These are phyloP conservation scores for Arthroderma sp. DNA, from an alignment of 2,329 filamentous ascomycete genomes.

Conservation along the genomic window DNA sequence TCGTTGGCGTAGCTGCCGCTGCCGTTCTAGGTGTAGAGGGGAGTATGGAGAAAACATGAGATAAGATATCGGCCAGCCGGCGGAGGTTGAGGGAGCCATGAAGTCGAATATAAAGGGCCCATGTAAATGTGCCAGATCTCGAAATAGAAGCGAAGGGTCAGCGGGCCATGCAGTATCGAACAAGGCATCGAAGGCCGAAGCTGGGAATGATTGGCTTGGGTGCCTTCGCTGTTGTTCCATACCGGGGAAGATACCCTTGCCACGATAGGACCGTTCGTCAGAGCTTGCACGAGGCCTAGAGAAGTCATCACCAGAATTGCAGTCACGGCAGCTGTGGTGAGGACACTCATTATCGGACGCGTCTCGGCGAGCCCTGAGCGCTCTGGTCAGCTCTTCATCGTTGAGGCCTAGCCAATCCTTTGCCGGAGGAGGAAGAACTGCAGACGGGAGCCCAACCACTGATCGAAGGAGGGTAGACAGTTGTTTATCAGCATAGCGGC, in stretches of 20 bases:
- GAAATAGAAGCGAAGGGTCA: slow-evolving; percentile 22
- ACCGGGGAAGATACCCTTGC: background rate
- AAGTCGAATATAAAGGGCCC: slow-evolving; percentile 24
- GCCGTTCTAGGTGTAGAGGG: slow-evolving; percentile 42
- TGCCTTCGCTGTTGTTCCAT: background rate
- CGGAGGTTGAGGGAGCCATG: slow-evolving; percentile 25
- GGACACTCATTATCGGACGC: background rate
- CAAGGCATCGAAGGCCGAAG: slow-evolving; percentile 25
- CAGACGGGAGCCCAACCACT: slow-evolving; percentile 38
- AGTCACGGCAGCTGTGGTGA: slow-evolving; percentile 1
- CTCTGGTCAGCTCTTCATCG: slow-evolving; percentile 20
- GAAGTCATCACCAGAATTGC: background rate
- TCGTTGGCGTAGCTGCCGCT: slow-evolving; percentile 24
- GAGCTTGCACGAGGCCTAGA: background rate
- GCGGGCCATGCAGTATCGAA: slow-evolving; percentile 26
- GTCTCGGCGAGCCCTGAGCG: slow-evolving; percentile 8
- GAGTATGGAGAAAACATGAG: slow-evolving; percentile 43
- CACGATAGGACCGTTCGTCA: background rate
- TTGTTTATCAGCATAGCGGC: slow-evolving; percentile 48
- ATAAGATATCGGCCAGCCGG: slow-evolving; percentile 32
- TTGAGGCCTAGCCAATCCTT: slow-evolving; percentile 29
- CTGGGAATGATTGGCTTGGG: slow-evolving; percentile 17
- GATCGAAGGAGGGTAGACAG: slow-evolving; percentile 44
- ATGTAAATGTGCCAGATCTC: slow-evolving; percentile 22
- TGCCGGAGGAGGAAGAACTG: slow-evolving; percentile 21